A percentile compares a stretch with the other conserved stretches of the same genome.
Evolutionary conservation across 148 eudicot species (phyloP).

Genomic region (Chenopodium berlandieri): DNA sequence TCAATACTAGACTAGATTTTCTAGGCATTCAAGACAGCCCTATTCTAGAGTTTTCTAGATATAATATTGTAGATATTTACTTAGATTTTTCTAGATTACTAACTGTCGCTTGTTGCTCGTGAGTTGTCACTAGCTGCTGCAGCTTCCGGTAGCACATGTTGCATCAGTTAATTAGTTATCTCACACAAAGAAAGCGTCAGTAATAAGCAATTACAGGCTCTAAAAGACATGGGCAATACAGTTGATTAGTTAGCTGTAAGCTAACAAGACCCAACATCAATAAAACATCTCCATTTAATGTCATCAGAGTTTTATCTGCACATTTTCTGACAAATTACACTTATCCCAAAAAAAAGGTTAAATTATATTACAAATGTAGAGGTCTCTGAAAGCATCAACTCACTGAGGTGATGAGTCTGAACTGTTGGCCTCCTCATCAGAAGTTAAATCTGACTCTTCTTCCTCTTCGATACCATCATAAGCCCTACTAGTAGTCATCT

Average conservation of each 20-base stretch:
- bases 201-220: no score
- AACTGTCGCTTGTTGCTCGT: no score
- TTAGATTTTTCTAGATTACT: no score
- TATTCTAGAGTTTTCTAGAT: no score
- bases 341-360: not conserved
- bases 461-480: conserved; percentile 48
- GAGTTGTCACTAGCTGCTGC: no score
- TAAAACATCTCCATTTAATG: not conserved
- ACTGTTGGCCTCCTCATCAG: conserved; percentile 53
- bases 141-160: no score
- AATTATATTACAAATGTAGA: not conserved
- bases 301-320: not conserved
- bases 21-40: no score
- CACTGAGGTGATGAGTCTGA: conserved; percentile 35
- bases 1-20: no score
- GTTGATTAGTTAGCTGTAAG: not conserved
- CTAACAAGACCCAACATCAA: not conserved
- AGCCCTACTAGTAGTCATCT: conserved; percentile 52
- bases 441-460: conserved; percentile 49
- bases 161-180: no score
- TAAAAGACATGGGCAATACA: no score
- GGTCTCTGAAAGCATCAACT: conserved; percentile 2
- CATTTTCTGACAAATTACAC: not conserved
- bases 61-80: no score
- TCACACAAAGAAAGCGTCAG: no score